These are phyloP conservation scores for Zasmidium cellare DNA, from an alignment of 2,329 filamentous ascomycete species.

Conservation along the genomic window DNA sequence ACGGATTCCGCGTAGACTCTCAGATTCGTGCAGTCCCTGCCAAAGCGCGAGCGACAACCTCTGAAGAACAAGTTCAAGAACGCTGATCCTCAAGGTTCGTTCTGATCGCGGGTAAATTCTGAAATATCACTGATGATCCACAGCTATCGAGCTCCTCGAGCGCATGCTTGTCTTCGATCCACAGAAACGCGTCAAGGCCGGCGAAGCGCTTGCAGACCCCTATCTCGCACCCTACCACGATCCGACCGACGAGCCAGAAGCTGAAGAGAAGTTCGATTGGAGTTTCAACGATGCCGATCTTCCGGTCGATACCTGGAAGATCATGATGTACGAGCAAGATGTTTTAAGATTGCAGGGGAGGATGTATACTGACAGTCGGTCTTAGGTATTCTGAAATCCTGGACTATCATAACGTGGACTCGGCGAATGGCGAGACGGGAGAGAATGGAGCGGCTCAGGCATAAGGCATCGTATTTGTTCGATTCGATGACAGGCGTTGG, in stretches of 20 bases:
- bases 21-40: slow-evolving; percentile 94
- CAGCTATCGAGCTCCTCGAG: slow-evolving; percentile 83
- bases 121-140: slow-evolving; percentile 27
- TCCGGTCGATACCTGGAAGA: slow-evolving; percentile 99
- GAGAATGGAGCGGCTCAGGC: slow-evolving; percentile 14
- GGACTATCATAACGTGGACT: slow-evolving; percentile 93
- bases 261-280: slow-evolving; percentile 99
- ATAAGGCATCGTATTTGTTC: neutral
- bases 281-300: slow-evolving; percentile 98
- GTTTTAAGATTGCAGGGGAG: neutral
- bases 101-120: neutral
- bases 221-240: slow-evolving; percentile 98
- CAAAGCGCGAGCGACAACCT: slow-evolving; percentile 88
- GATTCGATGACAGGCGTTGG: neutral
- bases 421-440: slow-evolving; percentile 30
- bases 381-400: slow-evolving; percentile 96
- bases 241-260: slow-evolving; percentile 90
- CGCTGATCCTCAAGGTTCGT: slow-evolving; percentile 64
- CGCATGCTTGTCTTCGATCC: slow-evolving; percentile 98
- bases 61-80: slow-evolving; percentile 91
- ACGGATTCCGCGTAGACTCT: slow-evolving; percentile 64
- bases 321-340: slow-evolving; percentile 83
- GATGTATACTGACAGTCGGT: slow-evolving; percentile 4
- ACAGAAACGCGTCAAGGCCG: slow-evolving; percentile 88
- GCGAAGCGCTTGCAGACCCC: slow-evolving; percentile 82